Evolutionary conservation across 2,329 filamentous ascomycete genomes (phyloP).

Genomic region (Phyllosticta citriasiana): DNA sequence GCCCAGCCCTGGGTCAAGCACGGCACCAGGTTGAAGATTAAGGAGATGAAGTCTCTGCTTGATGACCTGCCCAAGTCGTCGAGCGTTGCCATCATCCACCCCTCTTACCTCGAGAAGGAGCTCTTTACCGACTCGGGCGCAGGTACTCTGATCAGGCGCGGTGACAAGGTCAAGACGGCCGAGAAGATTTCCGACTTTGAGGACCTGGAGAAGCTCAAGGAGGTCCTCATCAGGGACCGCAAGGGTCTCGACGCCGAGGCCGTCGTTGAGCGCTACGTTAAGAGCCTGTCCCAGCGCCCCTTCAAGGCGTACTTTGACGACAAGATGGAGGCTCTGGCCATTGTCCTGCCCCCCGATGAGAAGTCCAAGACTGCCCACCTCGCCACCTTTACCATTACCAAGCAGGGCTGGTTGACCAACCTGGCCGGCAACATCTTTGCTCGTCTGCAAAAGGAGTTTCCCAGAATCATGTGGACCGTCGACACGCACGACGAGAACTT

Average conservation of each 20-base stretch:
- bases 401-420: slow-evolving; percentile 88
- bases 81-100: slow-evolving; percentile 95
- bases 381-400: slow-evolving; percentile 85
- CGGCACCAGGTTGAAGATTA: slow-evolving; percentile 92
- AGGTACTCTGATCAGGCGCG: slow-evolving; percentile 82
- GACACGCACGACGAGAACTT: slow-evolving; percentile 93
- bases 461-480: slow-evolving; percentile 91
- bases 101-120: slow-evolving; percentile 90
- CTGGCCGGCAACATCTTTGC: slow-evolving; percentile 92
- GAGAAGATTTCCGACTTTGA: slow-evolving; percentile 63
- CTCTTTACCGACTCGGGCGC: slow-evolving; percentile 93
- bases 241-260: slow-evolving; percentile 72
- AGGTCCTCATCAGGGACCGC: slow-evolving; percentile 70
- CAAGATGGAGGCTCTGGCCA: slow-evolving; percentile 80
- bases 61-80: slow-evolving; percentile 82
- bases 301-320: slow-evolving; percentile 96
- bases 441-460: slow-evolving; percentile 86
- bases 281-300: slow-evolving; percentile 62
- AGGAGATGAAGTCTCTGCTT: slow-evolving; percentile 89
- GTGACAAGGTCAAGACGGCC: slow-evolving; percentile 75
- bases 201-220: slow-evolving; percentile 67
- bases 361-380: slow-evolving; percentile 66
- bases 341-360: slow-evolving; percentile 66
- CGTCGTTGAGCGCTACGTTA: slow-evolving; percentile 78
- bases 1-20: slow-evolving; percentile 89